Evolutionary conservation across 768 basidiomycete genomes (phyloP).

Genomic region (Mycena metata): DNA sequence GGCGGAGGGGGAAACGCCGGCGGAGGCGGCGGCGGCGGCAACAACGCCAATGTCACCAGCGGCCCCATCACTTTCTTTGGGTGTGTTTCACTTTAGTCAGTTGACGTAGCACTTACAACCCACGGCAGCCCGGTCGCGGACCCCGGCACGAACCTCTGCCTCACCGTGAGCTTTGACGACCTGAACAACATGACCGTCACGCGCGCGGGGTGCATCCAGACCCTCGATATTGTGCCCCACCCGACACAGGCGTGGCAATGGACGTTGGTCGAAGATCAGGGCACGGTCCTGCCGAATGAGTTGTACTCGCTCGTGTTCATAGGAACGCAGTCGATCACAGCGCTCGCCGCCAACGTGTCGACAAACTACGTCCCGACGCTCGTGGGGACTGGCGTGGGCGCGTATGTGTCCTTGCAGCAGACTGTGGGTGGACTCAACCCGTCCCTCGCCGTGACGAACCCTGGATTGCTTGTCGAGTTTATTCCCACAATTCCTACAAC

Average conservation of each 20-base stretch:
- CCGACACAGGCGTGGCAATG: constrained; percentile 2
- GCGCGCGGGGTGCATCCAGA: background rate
- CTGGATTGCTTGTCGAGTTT: background rate
- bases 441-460: background rate
- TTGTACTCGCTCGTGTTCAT: background rate
- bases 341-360: background rate
- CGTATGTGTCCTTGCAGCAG: background rate
- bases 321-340: background rate
- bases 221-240: background rate
- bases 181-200: constrained; percentile 4
- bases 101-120: background rate
- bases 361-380: constrained; percentile 15
- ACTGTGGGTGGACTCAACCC: background rate
- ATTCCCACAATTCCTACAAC: background rate
- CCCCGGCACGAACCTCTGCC: background rate
- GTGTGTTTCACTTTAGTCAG: constrained; percentile 8
- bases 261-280: background rate
- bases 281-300: background rate
- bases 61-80: constrained; percentile 16
- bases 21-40: background rate
- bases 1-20: background rate
- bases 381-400: constrained; percentile 13
- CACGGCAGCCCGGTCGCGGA: constrained; percentile 1
- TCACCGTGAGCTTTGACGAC: background rate
- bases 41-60: background rate